A percentile compares a stretch with the other conserved stretches of the same genome.
These are phyloP conservation scores for Fusarium torreyae DNA, from an alignment of 2,329 filamentous ascomycete species.

Conservation along the genomic window DNA sequence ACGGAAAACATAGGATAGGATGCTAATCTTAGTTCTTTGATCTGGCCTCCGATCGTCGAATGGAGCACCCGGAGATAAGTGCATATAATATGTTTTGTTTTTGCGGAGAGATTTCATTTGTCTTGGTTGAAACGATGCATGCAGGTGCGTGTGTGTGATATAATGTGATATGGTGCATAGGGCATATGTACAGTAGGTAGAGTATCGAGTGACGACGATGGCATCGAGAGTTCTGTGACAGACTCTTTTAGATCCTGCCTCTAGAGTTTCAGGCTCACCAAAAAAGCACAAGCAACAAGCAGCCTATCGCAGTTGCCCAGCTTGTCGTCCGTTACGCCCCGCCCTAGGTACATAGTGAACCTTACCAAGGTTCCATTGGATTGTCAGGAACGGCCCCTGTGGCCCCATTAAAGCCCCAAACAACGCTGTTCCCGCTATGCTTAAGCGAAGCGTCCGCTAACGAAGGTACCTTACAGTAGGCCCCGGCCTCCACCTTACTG, in stretches of 20 bases:
- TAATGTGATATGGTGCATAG: neutral
- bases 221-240: slow-evolving; percentile 23
- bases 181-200: neutral
- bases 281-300: slow-evolving; percentile 40
- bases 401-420: slow-evolving; percentile 46
- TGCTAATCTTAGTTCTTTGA: slow-evolving; percentile 22
- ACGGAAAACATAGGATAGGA: slow-evolving; percentile 1
- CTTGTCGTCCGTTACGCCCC: slow-evolving; percentile 34
- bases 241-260: slow-evolving; percentile 42
- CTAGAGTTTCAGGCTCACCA: slow-evolving; percentile 49
- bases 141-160: slow-evolving; percentile 15
- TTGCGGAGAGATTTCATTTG: slow-evolving; percentile 22
- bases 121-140: slow-evolving; percentile 27
- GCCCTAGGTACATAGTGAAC: neutral
- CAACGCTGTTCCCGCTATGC: slow-evolving; percentile 46
- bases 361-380: neutral
- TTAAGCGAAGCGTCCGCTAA: slow-evolving; percentile 49
- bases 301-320: slow-evolving; percentile 44
- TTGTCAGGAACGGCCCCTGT: slow-evolving; percentile 15
- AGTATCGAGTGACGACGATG: neutral
- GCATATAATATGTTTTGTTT: slow-evolving; percentile 17
- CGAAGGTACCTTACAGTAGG: slow-evolving; percentile 22
- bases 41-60: slow-evolving; percentile 20
- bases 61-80: neutral
- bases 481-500: slow-evolving; percentile 14